Base-by-base conservation (phyloP, 495 filamentous ascomycete genomes). In the Talaromyces liani region DNA sequence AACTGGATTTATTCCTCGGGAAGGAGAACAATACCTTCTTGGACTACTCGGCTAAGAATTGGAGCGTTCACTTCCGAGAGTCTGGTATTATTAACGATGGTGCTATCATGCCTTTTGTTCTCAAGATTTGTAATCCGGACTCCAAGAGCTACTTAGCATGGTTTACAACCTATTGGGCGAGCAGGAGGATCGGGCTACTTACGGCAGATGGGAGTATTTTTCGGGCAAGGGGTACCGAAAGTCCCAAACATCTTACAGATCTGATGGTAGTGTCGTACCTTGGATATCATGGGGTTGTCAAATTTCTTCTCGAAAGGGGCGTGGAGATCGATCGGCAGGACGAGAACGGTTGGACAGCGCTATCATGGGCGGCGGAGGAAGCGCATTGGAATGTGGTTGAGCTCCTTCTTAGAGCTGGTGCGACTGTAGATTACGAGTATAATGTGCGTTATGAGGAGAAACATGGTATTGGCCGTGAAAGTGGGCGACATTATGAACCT, bases 41-140 rank as follows among this genome's bases (percentile, higher is more conserved):
- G 4, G 62, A 70, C 31, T 78, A 78, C 62, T 66, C 74, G 5
- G 68, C 72, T 20, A 68, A 25, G 55, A 24, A 69, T 61, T 78
- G 75, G 75, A 57, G n/a, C 29, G 12, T 14, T 45, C 75, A 78
- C 57, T 67, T 72, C 12, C 65, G 63, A 34, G 41, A 65, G n/a
- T 47, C 54, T 22, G 0, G 64, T 31, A 66, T 64, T 27, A 65
- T 62, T 25, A 62, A 64, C 24, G 61, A 63, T 24, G 22, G 22
- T n/a, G 36, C 64, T 6, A 65, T 66, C 39, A 71, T 62, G n/a
- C 62, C 51, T 63, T 36, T 49, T 49, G 65, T 62, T 57, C 63
- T 62, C 64, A 25, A 49, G 16, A 24, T 68, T 2, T 68, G 66
- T 58, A 64, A 68, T 63, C 6, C 60, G 60, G 31, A 29, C 34